A percentile compares a stretch with the other conserved stretches of the same genome.
These are phyloP conservation scores for Sutorius australiensis DNA, from an alignment of 768 basidiomycete species.

Conservation along the genomic window DNA sequence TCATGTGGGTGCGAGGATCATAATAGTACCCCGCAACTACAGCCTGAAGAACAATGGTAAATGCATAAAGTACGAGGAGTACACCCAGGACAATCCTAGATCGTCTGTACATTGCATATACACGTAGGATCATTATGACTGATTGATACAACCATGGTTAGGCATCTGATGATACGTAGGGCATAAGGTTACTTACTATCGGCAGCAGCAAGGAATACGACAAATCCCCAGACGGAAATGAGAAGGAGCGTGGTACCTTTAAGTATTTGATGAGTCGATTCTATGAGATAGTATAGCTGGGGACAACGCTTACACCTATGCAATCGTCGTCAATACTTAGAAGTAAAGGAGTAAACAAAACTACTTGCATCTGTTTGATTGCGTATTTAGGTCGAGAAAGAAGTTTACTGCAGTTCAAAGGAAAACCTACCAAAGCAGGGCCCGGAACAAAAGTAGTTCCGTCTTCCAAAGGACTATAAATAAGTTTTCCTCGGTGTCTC, in stretches of 20 bases:
- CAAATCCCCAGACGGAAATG: background rate
- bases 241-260: conserved; percentile 10
- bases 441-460: conserved; percentile 19
- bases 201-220: conserved; percentile 13
- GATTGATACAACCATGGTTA: background rate
- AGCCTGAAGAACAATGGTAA: background rate
- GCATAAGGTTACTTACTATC: conserved; percentile 14
- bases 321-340: background rate
- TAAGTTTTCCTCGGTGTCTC: background rate
- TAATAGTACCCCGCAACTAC: background rate
- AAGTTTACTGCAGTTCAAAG: background rate
- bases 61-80: conserved; percentile 13
- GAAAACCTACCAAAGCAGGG: conserved; percentile 4
- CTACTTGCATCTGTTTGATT: conserved; percentile 14
- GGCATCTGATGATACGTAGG: background rate
- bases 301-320: conserved; percentile 14
- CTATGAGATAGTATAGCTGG: background rate
- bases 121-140: conserved; percentile 25
- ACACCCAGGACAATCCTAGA: conserved; percentile 12
- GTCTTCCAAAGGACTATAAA: conserved; percentile 10
- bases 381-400: background rate
- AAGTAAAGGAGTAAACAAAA: background rate
- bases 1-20: background rate
- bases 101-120: conserved; percentile 23
- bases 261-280: background rate